Conservation (phyloP, 1,284 basidiomycete species). For the Ceratobasidium sp. region DNA sequence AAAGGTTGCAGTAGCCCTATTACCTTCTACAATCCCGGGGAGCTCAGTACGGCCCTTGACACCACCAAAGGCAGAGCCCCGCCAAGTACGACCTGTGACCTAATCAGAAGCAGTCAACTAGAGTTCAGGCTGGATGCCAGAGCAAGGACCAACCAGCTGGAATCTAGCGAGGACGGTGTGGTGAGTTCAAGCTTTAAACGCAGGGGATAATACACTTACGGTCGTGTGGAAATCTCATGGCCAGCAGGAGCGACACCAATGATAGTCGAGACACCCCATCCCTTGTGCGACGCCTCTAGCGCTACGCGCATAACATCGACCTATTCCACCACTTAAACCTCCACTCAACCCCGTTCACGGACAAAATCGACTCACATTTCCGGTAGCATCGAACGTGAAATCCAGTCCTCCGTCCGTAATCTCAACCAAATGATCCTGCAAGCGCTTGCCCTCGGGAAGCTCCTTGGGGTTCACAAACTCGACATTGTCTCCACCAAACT, state of each 20-base stretch:
- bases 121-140: constrained; percentile 20
- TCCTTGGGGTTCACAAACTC: constrained; percentile 92
- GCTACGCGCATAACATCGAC: constrained; percentile 95
- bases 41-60: constrained; percentile 97
- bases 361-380: constrained; percentile 74
- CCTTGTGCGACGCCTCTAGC: constrained; percentile 97
- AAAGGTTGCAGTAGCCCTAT: constrained; percentile 36
- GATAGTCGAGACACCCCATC: constrained; percentile 97
- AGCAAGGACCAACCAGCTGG: constrained; percentile 60
- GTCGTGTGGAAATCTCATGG: constrained; percentile 95
- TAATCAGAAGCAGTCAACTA: constrained; percentile 54
- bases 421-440: constrained; percentile 91
- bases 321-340: constrained; percentile 56
- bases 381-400: constrained; percentile 97
- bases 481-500: constrained; percentile 89
- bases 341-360: neutral
- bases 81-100: constrained; percentile 95
- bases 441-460: constrained; percentile 80
- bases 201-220: constrained; percentile 67
- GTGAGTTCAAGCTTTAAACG: neutral
- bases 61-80: constrained; percentile 96
- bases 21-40: constrained; percentile 87
- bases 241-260: constrained; percentile 98
- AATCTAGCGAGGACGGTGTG: constrained; percentile 65
- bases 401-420: constrained; percentile 97